Conservation (phyloP, 2,329 filamentous ascomycete species). For the Neonectria neomacrospora region DNA sequence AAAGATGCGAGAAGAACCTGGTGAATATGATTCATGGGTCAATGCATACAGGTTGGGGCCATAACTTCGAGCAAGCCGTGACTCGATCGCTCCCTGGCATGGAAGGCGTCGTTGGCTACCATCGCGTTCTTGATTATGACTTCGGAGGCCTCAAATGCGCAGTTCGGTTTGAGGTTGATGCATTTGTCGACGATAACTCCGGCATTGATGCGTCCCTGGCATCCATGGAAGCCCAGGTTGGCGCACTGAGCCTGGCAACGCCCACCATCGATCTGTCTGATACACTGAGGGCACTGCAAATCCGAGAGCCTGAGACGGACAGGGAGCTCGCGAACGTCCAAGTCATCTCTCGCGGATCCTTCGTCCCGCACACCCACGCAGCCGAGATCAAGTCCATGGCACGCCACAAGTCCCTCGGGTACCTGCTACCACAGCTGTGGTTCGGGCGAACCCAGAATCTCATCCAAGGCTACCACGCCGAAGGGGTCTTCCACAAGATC, state of each 20-base stretch:
- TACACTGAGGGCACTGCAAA: neutral
- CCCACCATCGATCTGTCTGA: neutral
- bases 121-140: slow-evolving; percentile 34
- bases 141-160: slow-evolving; percentile 34
- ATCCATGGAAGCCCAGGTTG: neutral
- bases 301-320: neutral
- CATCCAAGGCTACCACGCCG: slow-evolving; percentile 34
- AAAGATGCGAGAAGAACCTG: slow-evolving; percentile 21
- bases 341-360: slow-evolving; percentile 8
- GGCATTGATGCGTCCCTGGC: neutral
- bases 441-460: slow-evolving; percentile 44
- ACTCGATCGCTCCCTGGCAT: slow-evolving; percentile 19
- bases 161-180: slow-evolving; percentile 36
- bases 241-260: neutral
- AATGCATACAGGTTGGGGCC: slow-evolving; percentile 3
- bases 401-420: neutral
- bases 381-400: slow-evolving; percentile 39
- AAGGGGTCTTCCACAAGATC: slow-evolving; percentile 31
- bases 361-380: neutral
- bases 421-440: slow-evolving; percentile 42
- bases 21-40: neutral
- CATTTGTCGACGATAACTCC: neutral
- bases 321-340: neutral
- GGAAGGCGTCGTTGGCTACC: slow-evolving; percentile 17
- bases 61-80: slow-evolving; percentile 28